Conservation (phyloP, 352 stramenopile species). For the Peronospora belbahrii region DNA sequence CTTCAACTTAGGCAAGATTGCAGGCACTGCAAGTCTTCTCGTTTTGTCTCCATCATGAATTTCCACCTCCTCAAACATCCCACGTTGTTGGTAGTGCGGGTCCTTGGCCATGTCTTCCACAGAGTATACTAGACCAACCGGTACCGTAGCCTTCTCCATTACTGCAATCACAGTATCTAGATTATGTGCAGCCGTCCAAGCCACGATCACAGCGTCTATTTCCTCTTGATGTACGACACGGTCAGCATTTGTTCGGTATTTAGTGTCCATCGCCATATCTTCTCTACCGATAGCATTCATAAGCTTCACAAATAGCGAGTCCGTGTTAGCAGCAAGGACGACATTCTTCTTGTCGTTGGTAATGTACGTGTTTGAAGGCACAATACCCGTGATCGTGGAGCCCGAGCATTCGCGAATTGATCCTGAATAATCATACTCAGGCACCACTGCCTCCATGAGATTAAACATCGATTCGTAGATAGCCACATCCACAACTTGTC, state of each 20-base stretch:
- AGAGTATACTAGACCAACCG: constrained; percentile 71
- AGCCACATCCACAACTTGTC: constrained; percentile 77
- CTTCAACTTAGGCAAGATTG: constrained; percentile 70
- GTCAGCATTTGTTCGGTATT: constrained; percentile 62
- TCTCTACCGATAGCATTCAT: constrained; percentile 62
- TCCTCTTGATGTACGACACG: constrained; percentile 50
- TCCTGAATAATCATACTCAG: constrained; percentile 78
- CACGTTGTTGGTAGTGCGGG: constrained; percentile 59
- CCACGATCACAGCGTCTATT: constrained; percentile 52
- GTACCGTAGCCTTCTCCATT: constrained; percentile 51
- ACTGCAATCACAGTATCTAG: constrained; percentile 39
- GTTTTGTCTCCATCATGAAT: constrained; percentile 30
- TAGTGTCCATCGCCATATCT: constrained; percentile 46
- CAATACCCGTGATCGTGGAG: constrained; percentile 83
- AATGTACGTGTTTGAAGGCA: constrained; percentile 83
- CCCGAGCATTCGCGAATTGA: constrained; percentile 75
- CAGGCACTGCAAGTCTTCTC: constrained; percentile 50
- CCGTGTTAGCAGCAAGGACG: constrained; percentile 80
- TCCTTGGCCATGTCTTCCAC: constrained; percentile 74
- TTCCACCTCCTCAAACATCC: constrained; percentile 68
- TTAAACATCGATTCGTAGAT: constrained; percentile 88
- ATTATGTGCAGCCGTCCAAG: constrained; percentile 45
- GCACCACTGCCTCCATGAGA: constrained; percentile 77
- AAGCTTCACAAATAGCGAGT: constrained; percentile 73
- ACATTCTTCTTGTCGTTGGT: constrained; percentile 78